A percentile compares a stretch with the other conserved stretches of the same genome.
Conservation (phyloP, 2,329 filamentous ascomycete species). For the Cylindrodendrum hubeiense region DNA sequence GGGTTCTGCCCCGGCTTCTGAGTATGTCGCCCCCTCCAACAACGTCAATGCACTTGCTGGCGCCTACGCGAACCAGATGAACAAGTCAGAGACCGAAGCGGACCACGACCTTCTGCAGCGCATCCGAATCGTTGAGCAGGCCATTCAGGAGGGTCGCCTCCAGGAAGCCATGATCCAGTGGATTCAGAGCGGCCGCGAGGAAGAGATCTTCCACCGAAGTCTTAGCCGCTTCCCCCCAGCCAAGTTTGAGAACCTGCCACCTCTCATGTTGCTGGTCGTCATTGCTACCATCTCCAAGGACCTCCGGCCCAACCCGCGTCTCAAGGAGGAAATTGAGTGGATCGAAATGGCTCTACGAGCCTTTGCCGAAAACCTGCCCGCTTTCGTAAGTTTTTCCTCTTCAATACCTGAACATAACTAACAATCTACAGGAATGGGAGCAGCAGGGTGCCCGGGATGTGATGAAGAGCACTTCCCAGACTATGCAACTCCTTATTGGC, state of each 20-base stretch:
- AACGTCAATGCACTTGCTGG: slow-evolving; percentile 51
- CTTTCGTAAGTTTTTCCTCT: slow-evolving; percentile 59
- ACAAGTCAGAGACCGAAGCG: slow-evolving; percentile 50
- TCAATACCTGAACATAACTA: slow-evolving; percentile 15
- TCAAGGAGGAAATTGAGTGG: slow-evolving; percentile 70
- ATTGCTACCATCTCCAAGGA: slow-evolving; percentile 73
- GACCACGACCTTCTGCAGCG: slow-evolving; percentile 66
- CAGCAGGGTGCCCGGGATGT: slow-evolving; percentile 52
- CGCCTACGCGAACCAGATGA: slow-evolving; percentile 52
- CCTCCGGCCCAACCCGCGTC: slow-evolving; percentile 62
- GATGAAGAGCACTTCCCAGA: slow-evolving; percentile 54
- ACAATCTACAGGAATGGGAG: slow-evolving; percentile 52
- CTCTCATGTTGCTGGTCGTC: slow-evolving; percentile 73
- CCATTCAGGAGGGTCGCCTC: slow-evolving; percentile 71
- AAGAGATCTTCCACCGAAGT: slow-evolving; percentile 70
- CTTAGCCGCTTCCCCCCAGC: slow-evolving; percentile 52
- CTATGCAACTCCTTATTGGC: slow-evolving; percentile 53
- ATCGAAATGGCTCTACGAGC: slow-evolving; percentile 70
- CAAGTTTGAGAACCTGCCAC: slow-evolving; percentile 67
- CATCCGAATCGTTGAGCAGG: slow-evolving; percentile 70
- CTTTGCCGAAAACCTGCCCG: slow-evolving; percentile 61
- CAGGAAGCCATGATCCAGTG: slow-evolving; percentile 75
- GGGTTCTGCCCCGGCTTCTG: slow-evolving; percentile 48
- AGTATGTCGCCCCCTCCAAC: slow-evolving; percentile 48
- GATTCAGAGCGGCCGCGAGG: slow-evolving; percentile 73